Conservation (phyloP, 164 flowering plant species). For the Tetrastigma voinierianum region DNA sequence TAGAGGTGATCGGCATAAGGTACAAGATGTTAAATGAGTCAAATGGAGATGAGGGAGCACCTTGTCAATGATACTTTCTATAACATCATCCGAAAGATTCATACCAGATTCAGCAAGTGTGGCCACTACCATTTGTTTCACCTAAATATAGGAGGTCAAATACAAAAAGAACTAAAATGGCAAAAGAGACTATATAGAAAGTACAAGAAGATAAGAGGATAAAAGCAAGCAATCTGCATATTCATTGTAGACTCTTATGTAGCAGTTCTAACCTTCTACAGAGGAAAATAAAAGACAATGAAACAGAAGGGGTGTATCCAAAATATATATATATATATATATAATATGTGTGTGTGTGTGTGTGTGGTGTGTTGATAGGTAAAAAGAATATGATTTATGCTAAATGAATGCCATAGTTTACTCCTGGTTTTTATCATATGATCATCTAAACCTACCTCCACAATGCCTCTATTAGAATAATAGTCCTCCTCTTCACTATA, state of each 20-base stretch:
- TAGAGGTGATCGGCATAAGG: not conserved
- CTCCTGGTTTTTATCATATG: not conserved
- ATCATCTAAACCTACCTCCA: not conserved
- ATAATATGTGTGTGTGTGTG: too few relatives aligned
- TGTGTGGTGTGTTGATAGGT: too few relatives aligned
- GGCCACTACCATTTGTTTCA: conserved; percentile 99
- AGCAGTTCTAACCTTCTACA: too few relatives aligned
- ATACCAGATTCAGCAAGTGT: conserved; percentile 99
- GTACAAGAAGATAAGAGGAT: not conserved
- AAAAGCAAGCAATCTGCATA: not conserved
- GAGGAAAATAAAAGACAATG: too few relatives aligned
- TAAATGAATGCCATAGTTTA: too few relatives aligned
- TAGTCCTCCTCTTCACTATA: not conserved
- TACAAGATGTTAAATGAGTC: not conserved
- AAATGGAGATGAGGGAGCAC: conserved; percentile 26
- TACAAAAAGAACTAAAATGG: too few relatives aligned
- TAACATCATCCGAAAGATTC: conserved; percentile 96
- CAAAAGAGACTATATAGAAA: not conserved
- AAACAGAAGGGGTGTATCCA: too few relatives aligned
- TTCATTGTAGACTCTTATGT: too few relatives aligned
- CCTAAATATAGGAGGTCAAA: conserved; percentile 35
- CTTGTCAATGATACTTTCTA: conserved; percentile 95
- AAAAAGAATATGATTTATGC: too few relatives aligned
- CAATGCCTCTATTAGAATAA: not conserved
- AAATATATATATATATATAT: too few relatives aligned